These are phyloP conservation scores for Paraphaeosphaeria minitans DNA, from an alignment of 2,329 filamentous ascomycete genomes.

Conservation along the genomic window DNA sequence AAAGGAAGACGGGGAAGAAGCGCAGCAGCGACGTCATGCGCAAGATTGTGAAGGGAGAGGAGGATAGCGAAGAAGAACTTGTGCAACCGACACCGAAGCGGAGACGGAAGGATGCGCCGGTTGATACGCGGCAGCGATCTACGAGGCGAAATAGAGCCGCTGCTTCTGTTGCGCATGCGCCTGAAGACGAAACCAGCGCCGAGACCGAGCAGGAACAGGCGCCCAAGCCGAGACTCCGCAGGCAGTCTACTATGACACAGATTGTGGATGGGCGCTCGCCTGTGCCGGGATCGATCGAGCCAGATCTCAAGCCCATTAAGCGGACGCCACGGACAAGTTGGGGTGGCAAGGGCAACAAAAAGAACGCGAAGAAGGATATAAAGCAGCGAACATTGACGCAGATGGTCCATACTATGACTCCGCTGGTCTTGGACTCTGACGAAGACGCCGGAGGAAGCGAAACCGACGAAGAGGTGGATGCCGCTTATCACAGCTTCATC, in stretches of 20 bases:
- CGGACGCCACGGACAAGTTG: constrained; percentile 27
- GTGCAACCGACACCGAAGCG: constrained; percentile 25
- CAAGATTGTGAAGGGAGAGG: constrained; percentile 6
- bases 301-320: constrained; percentile 31
- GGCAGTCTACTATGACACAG: constrained; percentile 46
- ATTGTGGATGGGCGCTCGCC: constrained; percentile 33
- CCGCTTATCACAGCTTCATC: constrained; percentile 3
- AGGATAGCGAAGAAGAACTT: constrained; percentile 15
- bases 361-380: constrained; percentile 26
- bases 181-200: not conserved
- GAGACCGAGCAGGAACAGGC: constrained; percentile 12
- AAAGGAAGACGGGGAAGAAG: constrained; percentile 21
- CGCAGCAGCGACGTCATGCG: constrained; percentile 16
- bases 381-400: constrained; percentile 43
- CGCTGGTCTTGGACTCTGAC: constrained; percentile 22
- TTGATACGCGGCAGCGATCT: not conserved
- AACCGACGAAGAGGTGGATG: constrained; percentile 15
- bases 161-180: constrained; percentile 5
- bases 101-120: constrained; percentile 16
- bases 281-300: constrained; percentile 24
- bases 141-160: constrained; percentile 6
- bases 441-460: constrained; percentile 22
- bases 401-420: constrained; percentile 37
- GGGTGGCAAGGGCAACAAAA: constrained; percentile 21
- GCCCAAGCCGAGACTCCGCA: constrained; percentile 21